A percentile compares a stretch with the other conserved stretches of the same genome.
Conservation (phyloP, 1,284 basidiomycete species). For the Fomitopsis schrenkii region DNA sequence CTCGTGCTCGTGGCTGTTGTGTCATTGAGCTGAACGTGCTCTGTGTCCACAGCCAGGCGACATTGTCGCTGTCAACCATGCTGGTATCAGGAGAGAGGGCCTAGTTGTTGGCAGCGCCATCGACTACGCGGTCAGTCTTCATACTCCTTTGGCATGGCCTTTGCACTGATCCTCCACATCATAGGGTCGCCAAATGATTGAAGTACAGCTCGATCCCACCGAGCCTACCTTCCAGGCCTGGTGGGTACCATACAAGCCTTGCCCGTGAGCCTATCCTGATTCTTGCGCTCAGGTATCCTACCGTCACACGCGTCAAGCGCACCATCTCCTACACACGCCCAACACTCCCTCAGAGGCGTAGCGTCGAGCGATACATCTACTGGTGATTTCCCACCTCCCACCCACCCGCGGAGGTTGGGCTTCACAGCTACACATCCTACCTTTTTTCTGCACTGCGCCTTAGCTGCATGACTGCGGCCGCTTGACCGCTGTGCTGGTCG, state of each 20-base stretch:
- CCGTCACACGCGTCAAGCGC: conserved; percentile 68
- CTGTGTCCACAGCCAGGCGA: conserved; percentile 56
- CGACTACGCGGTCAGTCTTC: conserved; percentile 56
- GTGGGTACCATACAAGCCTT: conserved; percentile 32
- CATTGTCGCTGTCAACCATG: conserved; percentile 70
- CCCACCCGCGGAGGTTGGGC: background rate
- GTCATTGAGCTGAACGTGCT: background rate
- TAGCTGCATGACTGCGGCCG: background rate
- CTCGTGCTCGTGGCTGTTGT: background rate
- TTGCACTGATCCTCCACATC: background rate
- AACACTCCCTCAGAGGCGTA: conserved; percentile 37
- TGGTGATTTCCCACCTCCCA: conserved; percentile 40
- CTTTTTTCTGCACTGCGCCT: background rate
- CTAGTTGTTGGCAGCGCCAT: conserved; percentile 70
- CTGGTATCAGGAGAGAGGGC: conserved; percentile 64
- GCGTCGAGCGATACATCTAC: conserved; percentile 66
- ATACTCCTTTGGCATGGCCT: background rate
- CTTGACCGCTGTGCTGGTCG: background rate
- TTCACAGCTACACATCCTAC: background rate
- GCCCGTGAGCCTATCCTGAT: background rate
- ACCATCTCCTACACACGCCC: conserved; percentile 54
- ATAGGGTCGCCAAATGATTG: conserved; percentile 76
- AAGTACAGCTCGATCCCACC: conserved; percentile 66
- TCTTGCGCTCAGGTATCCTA: conserved; percentile 51
- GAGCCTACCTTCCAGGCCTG: conserved; percentile 65